Percentiles rank a stretch among this genome's conserved stretches.
Evolutionary conservation across 352 stramenopile genomes (phyloP).

Genomic region (Halophytophthora polymorphica): DNA sequence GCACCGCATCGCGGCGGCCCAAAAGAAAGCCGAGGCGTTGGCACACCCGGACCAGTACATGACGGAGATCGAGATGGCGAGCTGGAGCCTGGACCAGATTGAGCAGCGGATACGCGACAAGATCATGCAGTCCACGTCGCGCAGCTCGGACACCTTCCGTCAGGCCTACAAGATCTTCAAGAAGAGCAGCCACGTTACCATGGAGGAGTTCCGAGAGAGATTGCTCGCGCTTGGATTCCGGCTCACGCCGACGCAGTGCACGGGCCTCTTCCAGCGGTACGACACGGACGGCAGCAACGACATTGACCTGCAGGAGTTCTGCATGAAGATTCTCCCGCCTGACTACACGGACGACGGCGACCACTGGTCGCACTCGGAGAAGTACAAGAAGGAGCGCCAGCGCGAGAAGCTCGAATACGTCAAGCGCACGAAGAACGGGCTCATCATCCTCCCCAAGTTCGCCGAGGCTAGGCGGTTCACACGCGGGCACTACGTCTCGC

Average conservation of each 20-base stretch:
- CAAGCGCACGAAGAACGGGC: constrained; percentile 59
- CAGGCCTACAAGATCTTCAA: constrained; percentile 84
- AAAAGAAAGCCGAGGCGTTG: constrained; percentile 51
- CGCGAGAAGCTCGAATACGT: constrained; percentile 55
- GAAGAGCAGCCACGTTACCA: constrained; percentile 67
- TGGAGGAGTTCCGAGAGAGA: constrained; percentile 70
- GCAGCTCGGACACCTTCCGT: constrained; percentile 76
- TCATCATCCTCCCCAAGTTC: constrained; percentile 62
- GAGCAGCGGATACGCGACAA: constrained; percentile 79
- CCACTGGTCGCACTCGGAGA: constrained; percentile 68
- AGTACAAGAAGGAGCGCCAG: constrained; percentile 45
- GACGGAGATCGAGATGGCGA: constrained; percentile 76
- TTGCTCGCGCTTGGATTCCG: constrained; percentile 71
- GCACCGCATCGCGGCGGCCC: constrained; percentile 47
- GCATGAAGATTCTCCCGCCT: constrained; percentile 63
- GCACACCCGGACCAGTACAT: constrained; percentile 59
- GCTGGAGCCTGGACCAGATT: constrained; percentile 75
- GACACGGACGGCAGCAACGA: constrained; percentile 74
- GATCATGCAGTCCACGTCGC: constrained; percentile 72
- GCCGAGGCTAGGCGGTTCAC: constrained; percentile 55
- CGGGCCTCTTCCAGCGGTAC: constrained; percentile 68
- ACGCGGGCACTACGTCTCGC: constrained; percentile 35
- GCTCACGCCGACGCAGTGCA: constrained; percentile 56
- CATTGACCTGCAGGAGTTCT: constrained; percentile 84
- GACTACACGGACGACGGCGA: constrained; percentile 81